Evolutionary conservation across 768 basidiomycete genomes (phyloP), one percentile per base, ranked within the genome.

Genomic region (Auricularia sp.): DNA sequence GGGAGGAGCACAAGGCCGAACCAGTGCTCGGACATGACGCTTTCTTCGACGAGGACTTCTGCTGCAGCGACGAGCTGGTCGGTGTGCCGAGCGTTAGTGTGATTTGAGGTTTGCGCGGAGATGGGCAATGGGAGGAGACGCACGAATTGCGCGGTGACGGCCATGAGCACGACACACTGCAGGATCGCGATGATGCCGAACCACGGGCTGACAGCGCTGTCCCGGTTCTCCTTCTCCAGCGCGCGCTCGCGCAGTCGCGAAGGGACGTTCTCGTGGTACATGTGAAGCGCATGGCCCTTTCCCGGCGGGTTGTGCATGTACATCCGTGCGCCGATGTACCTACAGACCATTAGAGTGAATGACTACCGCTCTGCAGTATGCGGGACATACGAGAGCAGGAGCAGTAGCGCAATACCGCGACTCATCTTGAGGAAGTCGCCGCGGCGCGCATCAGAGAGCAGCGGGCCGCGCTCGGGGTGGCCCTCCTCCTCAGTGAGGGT

Each of bases 41-140:
- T 71, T 29, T 69, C 59, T 64, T 79, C 73, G 33, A 80, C 77
- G 23, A 88, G 81, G 29, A 75, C 75, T 58, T 87, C 83, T 39
- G 89, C 82, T 66, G 82, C 84, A 68, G 85, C 82, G 0, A 88
- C 86, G 10, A 89, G 74, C 86, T 88, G 88, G 79, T 88, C 86
- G 21, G 65, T 3, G 67, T 16, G 58, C 53, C n/a, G 16, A 29
- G 3, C n/a, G 16, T 54, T 23, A 18, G 43, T 1, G 21, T 11
- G 39, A 36, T n/a, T 23, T 42, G 18, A 23, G 18, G 23, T 18
- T n/a, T 16, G 44, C n/a, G 18, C 2, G 29, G 11, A 66, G 11
- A 5, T 21, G 42, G 18, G 33, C 23, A 29, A 29, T 29, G 29
- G 29, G 29, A 29, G 29, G 29, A 29, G 1, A 74, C 78, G 72